Evolutionary conservation across 768 basidiomycete species (phyloP).

Genomic region (Collybiopsis confluens): DNA sequence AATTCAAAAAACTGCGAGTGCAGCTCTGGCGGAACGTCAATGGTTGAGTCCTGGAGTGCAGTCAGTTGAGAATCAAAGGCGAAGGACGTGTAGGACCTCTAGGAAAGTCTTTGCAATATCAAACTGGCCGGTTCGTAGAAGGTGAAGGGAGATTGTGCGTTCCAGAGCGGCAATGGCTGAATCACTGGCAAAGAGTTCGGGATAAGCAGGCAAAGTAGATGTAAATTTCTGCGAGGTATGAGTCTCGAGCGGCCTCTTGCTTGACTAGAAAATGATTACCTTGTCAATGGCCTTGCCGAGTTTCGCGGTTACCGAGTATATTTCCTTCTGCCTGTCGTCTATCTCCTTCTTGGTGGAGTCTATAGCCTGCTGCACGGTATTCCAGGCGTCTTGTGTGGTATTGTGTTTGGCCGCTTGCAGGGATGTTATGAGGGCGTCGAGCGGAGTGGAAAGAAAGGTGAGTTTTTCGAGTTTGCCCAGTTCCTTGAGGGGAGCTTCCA

Average conservation of each 20-base stretch:
- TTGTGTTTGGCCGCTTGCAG: conserved; percentile 53
- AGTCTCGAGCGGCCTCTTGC: background rate
- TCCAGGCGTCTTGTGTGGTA: conserved; percentile 45
- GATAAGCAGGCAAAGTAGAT: conserved; percentile 58
- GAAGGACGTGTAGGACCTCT: conserved; percentile 36
- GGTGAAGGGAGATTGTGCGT: conserved; percentile 68
- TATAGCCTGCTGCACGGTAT: conserved; percentile 50
- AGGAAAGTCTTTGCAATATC: conserved; percentile 72
- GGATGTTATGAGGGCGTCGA: conserved; percentile 59
- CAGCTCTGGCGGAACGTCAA: conserved; percentile 48
- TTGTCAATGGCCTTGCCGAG: conserved; percentile 90
- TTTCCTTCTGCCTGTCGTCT: conserved; percentile 85
- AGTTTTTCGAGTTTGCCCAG: conserved; percentile 71
- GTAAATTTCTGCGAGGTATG: conserved; percentile 47
- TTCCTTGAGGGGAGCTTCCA: conserved; percentile 79
- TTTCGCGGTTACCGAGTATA: conserved; percentile 70
- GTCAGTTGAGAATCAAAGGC: conserved; percentile 1
- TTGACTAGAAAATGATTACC: conserved; percentile 35
- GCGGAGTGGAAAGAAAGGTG: conserved; percentile 41
- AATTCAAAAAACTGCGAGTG: conserved; percentile 62
- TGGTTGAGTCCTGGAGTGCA: conserved; percentile 56
- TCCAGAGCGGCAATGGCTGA: conserved; percentile 60
- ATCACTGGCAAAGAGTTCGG: conserved; percentile 60
- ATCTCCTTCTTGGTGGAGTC: conserved; percentile 78
- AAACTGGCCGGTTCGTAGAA: conserved; percentile 80